Percentiles rank a stretch among this genome's conserved stretches.
These are phyloP conservation scores for Quercus bicolor DNA, from an alignment of 306 rosid species.

Conservation along the genomic window DNA sequence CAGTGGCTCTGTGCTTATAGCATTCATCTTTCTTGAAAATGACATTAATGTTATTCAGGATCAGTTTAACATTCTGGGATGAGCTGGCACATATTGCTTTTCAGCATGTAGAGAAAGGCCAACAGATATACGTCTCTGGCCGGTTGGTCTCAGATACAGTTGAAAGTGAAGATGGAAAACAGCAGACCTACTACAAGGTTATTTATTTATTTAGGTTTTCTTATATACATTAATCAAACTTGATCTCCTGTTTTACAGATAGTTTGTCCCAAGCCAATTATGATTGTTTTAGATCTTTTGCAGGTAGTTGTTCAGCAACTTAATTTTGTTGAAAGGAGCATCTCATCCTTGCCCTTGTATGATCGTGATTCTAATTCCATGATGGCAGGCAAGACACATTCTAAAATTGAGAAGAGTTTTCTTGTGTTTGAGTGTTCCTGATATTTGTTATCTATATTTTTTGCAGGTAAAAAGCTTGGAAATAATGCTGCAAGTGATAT, in stretches of 20 bases:
- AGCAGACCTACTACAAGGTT: constrained; percentile 86
- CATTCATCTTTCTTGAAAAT: neutral
- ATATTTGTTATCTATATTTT: neutral
- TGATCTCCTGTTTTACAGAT: neutral
- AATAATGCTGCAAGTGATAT: constrained; percentile 34
- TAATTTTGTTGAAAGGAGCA: constrained; percentile 67
- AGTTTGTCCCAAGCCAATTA: neutral
- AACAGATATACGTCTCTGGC: constrained; percentile 72
- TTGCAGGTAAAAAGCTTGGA: constrained; percentile 49
- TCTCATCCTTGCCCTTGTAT: constrained; percentile 22
- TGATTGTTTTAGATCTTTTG: constrained; percentile 11
- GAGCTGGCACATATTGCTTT: constrained; percentile 74
- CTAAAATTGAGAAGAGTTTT: constrained; percentile 5
- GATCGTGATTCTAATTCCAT: constrained; percentile 50
- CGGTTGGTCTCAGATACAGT: constrained; percentile 73
- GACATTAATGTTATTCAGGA: constrained; percentile 38
- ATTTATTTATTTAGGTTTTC: neutral
- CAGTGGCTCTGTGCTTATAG: neutral
- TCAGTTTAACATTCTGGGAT: constrained; percentile 83
- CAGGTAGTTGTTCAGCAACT: constrained; percentile 86
- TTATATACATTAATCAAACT: neutral
- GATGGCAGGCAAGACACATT: constrained; percentile 41
- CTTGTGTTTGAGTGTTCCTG: neutral
- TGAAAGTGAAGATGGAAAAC: constrained; percentile 68
- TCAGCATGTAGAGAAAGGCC: constrained; percentile 74